phyloP scores from a whole-genome alignment of 164 flowering plant genomes.

The Hamamelis virginiana region DNA sequence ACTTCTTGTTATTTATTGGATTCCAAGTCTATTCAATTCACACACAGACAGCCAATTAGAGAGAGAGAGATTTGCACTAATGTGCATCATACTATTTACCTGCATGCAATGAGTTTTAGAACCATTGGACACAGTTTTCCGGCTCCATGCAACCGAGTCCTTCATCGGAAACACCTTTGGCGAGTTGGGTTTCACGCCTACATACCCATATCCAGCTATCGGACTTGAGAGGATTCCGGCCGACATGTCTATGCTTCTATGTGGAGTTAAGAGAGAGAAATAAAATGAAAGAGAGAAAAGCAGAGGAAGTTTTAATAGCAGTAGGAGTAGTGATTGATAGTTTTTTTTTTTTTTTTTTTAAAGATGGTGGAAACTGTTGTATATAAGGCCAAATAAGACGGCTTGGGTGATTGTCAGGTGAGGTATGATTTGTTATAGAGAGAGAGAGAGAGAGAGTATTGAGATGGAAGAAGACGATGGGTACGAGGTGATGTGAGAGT shows the following conservation, averaged over 20 bases:
- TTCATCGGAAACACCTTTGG: constrained; percentile 32
- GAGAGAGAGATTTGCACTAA: no score
- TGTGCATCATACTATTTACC: no score
- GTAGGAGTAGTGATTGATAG: neutral
- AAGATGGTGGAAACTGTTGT: constrained; percentile 4
- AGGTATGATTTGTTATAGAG: neutral
- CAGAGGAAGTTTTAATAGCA: neutral
- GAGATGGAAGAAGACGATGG: constrained; percentile 7
- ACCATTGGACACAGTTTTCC: constrained; percentile 58
- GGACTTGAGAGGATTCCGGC: constrained; percentile 35
- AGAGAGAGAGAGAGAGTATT: neutral
- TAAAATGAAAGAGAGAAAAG: neutral
- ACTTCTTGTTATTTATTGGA: constrained; percentile 68
- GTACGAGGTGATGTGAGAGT: constrained; percentile 1
- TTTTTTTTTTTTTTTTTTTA: neutral
- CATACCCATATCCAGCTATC: constrained; percentile 27
- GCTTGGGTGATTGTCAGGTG: constrained; percentile 8
- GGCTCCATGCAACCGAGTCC: constrained; percentile 41
- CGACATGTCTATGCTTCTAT: constrained; percentile 32
- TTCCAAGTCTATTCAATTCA: constrained; percentile 57
- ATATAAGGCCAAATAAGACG: constrained; percentile 20
- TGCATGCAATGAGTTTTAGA: constrained; percentile 62
- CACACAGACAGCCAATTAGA: neutral
- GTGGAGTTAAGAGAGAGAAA: neutral
- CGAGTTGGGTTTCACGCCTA: constrained; percentile 33